A percentile compares a stretch with the other conserved stretches of the same genome.
phyloP scores from a whole-genome alignment of 495 filamentous ascomycete species.

The Talaromyces wortmannii region DNA sequence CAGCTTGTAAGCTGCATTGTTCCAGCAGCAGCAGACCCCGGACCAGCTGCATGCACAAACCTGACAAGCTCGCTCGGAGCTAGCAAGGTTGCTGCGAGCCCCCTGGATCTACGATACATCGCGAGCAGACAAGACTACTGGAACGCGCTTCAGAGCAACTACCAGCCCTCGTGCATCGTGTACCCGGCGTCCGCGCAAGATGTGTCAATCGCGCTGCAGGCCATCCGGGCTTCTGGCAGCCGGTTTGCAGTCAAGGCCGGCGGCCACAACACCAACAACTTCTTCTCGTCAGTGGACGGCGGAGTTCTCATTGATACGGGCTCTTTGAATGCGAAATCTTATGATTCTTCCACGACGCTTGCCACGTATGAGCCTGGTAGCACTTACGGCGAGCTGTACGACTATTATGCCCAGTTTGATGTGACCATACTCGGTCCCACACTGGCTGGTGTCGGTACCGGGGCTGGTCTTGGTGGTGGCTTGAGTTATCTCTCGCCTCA shows the following conservation, averaged over 20 bases:
- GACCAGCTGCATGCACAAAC: constrained; percentile 14
- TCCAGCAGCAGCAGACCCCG: neutral
- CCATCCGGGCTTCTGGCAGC: constrained; percentile 15
- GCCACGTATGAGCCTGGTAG: constrained; percentile 22
- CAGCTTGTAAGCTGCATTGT: neutral
- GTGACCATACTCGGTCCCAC: neutral
- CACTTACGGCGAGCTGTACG: constrained; percentile 23
- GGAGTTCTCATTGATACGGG: constrained; percentile 41
- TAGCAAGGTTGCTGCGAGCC: constrained; percentile 12
- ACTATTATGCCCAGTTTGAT: constrained; percentile 18
- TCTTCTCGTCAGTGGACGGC: constrained; percentile 26
- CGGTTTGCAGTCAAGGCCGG: constrained; percentile 41
- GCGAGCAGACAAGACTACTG: constrained; percentile 29
- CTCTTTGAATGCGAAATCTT: neutral
- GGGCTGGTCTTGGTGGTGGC: neutral
- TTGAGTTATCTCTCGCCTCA: neutral
- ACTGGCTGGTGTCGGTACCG: neutral
- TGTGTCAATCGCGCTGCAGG: constrained; percentile 18
- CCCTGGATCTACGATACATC: constrained; percentile 10
- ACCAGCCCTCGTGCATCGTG: constrained; percentile 25
- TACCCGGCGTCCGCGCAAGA: constrained; percentile 18
- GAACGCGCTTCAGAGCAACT: constrained; percentile 30
- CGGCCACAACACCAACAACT: constrained; percentile 36
- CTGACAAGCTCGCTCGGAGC: constrained; percentile 14
- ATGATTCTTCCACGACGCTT: neutral